These are phyloP conservation scores for Leccinellum luteum DNA, from an alignment of 768 basidiomycete genomes.

Conservation along the genomic window DNA sequence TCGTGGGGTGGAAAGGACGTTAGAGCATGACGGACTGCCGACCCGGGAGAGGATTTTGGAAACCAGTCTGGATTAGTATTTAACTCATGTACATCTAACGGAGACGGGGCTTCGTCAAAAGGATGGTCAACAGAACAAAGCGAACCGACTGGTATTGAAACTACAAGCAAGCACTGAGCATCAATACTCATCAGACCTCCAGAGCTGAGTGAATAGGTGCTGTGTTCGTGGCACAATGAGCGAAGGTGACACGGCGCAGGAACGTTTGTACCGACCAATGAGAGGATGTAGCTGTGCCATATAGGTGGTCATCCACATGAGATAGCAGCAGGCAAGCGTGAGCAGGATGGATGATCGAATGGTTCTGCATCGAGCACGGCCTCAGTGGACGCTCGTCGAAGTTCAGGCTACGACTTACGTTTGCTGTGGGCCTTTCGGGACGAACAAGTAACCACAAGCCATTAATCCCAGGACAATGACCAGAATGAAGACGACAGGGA, in stretches of 20 bases:
- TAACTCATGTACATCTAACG: constrained; percentile 26
- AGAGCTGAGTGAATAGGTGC: constrained; percentile 17
- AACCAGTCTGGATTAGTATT: constrained; percentile 18
- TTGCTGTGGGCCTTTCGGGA: constrained; percentile 87
- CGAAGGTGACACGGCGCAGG: neutral
- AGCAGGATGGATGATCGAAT: constrained; percentile 80
- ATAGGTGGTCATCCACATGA: constrained; percentile 98
- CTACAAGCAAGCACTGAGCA: neutral
- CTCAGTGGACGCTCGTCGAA: neutral
- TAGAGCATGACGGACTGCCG: neutral
- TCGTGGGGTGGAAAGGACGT: neutral
- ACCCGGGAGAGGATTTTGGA: neutral
- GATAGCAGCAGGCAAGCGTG: constrained; percentile 78
- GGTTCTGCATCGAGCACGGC: constrained; percentile 47
- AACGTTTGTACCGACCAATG: constrained; percentile 56
- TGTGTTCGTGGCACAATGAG: constrained; percentile 5
- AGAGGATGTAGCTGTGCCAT: constrained; percentile 92
- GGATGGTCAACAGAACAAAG: neutral
- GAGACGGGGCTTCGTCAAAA: constrained; percentile 8
- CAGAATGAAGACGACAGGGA: constrained; percentile 68
- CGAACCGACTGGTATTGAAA: constrained; percentile 25
- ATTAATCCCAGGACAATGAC: constrained; percentile 65
- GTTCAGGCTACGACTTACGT: constrained; percentile 53
- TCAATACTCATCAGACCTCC: constrained; percentile 15
- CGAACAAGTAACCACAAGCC: constrained; percentile 59